A percentile compares a stretch with the other conserved stretches of the same genome.
These are phyloP conservation scores for Fusarium foetens DNA, from an alignment of 2,329 filamentous ascomycete genomes.

Conservation along the genomic window DNA sequence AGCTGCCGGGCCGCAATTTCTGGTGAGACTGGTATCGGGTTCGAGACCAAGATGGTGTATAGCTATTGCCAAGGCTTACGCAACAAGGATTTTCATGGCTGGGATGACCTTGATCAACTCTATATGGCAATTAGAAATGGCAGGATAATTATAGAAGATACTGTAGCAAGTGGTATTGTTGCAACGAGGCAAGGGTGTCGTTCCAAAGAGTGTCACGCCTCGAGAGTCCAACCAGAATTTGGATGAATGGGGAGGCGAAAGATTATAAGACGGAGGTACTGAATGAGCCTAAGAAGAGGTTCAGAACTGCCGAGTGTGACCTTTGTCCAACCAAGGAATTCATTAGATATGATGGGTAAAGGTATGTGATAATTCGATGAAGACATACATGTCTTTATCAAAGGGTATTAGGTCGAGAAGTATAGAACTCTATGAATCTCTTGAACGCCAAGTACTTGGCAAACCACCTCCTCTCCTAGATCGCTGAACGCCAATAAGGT, in stretches of 20 bases:
- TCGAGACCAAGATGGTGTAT: not conserved
- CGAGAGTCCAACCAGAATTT: constrained; percentile 79
- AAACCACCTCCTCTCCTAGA: not conserved
- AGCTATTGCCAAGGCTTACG: constrained; percentile 75
- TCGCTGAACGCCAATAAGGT: constrained; percentile 7
- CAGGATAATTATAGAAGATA: constrained; percentile 72
- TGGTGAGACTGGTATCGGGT: constrained; percentile 50
- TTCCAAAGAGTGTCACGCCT: constrained; percentile 83
- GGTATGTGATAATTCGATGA: not conserved
- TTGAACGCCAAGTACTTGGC: not conserved
- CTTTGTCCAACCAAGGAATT: constrained; percentile 84
- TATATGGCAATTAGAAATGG: constrained; percentile 73
- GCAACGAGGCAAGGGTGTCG: constrained; percentile 85
- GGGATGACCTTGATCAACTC: constrained; percentile 74
- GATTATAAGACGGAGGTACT: constrained; percentile 57
- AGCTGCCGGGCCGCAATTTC: constrained; percentile 74
- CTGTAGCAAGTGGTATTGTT: constrained; percentile 82
- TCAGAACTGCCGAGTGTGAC: constrained; percentile 28
- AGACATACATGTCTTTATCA: constrained; percentile 1
- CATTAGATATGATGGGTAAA: constrained; percentile 82
- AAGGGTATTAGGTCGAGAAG: constrained; percentile 20
- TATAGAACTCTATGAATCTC: not conserved
- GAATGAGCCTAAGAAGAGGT: not conserved
- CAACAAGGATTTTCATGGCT: constrained; percentile 77
- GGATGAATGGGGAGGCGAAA: constrained; percentile 79